A percentile compares a stretch with the other conserved stretches of the same genome.
Evolutionary conservation across 2,329 filamentous ascomycete species (phyloP).

Genomic region (Monosporascus sp.): DNA sequence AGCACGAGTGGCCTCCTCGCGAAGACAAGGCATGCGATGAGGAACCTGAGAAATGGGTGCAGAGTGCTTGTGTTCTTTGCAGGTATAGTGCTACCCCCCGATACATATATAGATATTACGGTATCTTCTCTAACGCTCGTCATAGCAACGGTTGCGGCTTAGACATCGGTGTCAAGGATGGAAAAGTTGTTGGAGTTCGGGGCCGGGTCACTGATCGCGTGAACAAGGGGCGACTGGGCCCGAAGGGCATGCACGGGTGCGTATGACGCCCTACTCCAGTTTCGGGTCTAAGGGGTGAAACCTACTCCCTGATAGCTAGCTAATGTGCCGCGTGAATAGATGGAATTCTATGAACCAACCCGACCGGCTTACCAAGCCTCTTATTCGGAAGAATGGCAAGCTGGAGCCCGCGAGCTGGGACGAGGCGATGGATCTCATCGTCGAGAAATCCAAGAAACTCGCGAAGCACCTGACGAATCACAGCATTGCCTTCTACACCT

Average conservation of each 20-base stretch:
- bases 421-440: conserved; percentile 31
- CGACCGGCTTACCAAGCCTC: conserved; percentile 27
- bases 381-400: conserved; percentile 28
- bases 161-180: too few species aligned
- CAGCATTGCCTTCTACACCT: conserved; percentile 33
- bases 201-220: conserved; percentile 27
- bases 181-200: conserved; percentile 30
- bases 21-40: conserved; percentile 21
- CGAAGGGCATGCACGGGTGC: conserved; percentile 29
- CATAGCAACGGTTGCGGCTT: too few species aligned
- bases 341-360: conserved; percentile 20
- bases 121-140: too few species aligned
- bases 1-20: conserved; percentile 28
- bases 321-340: too few species aligned
- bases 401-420: conserved; percentile 31
- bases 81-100: too few species aligned
- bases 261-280: neutral
- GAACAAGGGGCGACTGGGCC: conserved; percentile 30
- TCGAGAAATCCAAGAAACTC: conserved; percentile 24
- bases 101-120: too few species aligned
- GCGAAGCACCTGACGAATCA: conserved; percentile 27
- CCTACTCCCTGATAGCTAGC: too few species aligned
- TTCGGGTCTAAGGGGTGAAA: conserved; percentile 7
- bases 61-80: conserved; percentile 17
- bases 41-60: conserved; percentile 30